Base-by-base conservation (phyloP, 306 rosid species). In the Elaeagnus macrophylla region DNA sequence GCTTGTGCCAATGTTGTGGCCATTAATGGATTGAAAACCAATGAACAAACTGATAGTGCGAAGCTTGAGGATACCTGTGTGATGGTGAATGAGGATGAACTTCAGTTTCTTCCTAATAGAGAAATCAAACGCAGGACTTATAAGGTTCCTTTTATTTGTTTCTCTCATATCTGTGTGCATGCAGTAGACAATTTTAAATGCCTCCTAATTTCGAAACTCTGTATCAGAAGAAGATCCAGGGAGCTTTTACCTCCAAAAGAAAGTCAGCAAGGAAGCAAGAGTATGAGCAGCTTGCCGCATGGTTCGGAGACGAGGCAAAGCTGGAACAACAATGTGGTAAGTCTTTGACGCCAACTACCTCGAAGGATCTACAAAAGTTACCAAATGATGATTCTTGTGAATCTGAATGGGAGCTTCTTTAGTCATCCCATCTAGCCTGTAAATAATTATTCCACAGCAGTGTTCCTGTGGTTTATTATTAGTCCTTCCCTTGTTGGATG, bases 321-420 rank as follows among this genome's bases (percentile, higher is more conserved):
- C 44, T 48, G 52, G 53, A 72, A 18, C 45, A 36, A 38, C 67
- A 66, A 41, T 16, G 18, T n/a, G 56, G 37, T 15, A 74, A 74
- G 65, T 55, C 37, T 60, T 51, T 45, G 10, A 25, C 45, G 32
- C 4, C 12, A 12, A 44, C n/a, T 42, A 40, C 55, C 1, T 6
- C 17, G 17, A 57, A 54, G 19, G 64, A 77, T 45, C 37, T 38
- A 9, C 72, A 66, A 54, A 59, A 73, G 51, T 46, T 40, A 39
- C 20, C 19, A 32, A 62, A 48, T 39, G 39, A 64, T 49, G 80
- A 59, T 60, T 37, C 61, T 47, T 61, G 69, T 39, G 95, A 83
- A 72, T 54, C 69, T 10, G 97, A 84, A 37, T 91, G 99, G 99
- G 96, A 87, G 78, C 74, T 91, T 72, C 83, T 91, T 54, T 82